Evolutionary conservation across 768 basidiomycete genomes (phyloP).

Genomic region (Mrakia gelida): DNA sequence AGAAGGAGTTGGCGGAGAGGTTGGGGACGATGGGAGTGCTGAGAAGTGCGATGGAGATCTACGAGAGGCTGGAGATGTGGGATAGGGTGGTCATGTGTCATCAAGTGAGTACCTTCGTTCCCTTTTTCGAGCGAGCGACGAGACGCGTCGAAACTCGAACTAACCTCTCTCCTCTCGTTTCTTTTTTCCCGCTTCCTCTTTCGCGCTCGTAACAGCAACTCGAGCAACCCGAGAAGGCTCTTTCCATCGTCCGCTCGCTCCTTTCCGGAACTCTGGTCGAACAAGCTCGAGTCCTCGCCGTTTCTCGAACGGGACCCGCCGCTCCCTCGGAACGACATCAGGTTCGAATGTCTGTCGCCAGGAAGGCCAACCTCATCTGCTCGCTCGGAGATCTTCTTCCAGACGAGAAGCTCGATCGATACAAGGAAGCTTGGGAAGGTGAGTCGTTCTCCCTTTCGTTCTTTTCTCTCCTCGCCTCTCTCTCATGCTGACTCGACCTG

Average conservation of each 20-base stretch:
- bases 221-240: constrained; percentile 72
- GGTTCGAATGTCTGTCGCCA: constrained; percentile 42
- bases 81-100: constrained; percentile 91
- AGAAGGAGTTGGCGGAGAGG: constrained; percentile 78
- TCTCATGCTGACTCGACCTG: neutral
- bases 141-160: neutral
- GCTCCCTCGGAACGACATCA: constrained; percentile 16
- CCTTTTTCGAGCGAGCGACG: neutral
- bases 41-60: constrained; percentile 86
- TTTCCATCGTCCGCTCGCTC: constrained; percentile 75
- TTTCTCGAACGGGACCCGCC: constrained; percentile 22
- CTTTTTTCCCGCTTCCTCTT: neutral
- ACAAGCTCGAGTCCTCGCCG: constrained; percentile 18
- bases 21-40: constrained; percentile 81
- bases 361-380: constrained; percentile 92
- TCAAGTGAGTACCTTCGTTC: constrained; percentile 44
- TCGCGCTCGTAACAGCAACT: constrained; percentile 48
- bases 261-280: constrained; percentile 26
- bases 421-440: constrained; percentile 75
- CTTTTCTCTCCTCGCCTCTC: neutral
- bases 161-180: neutral
- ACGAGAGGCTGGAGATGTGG: constrained; percentile 95
- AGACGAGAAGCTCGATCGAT: constrained; percentile 63
- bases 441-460: neutral
- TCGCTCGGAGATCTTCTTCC: constrained; percentile 75